These are phyloP conservation scores for Penicillium antarcticum DNA, from an alignment of 495 filamentous ascomycete species.

Conservation along the genomic window DNA sequence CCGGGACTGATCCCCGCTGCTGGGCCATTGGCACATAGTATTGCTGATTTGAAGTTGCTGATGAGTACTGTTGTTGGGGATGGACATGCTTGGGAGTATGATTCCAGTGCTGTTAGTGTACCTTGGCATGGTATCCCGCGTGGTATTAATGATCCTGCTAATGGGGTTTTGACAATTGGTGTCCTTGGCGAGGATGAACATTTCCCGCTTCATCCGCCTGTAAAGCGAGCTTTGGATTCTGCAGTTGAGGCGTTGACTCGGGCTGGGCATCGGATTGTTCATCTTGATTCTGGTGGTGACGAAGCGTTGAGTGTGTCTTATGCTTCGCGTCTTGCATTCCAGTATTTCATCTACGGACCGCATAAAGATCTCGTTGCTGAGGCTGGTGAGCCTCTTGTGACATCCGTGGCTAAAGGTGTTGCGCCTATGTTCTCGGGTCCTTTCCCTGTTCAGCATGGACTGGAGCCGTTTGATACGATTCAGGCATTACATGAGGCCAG, in stretches of 20 bases:
- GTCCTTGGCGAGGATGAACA: slow-evolving; percentile 50
- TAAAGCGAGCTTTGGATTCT: slow-evolving; percentile 43
- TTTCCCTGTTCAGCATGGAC: slow-evolving; percentile 24
- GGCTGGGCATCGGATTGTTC: slow-evolving; percentile 44
- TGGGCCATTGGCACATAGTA: slow-evolving; percentile 56
- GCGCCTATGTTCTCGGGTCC: slow-evolving; percentile 21
- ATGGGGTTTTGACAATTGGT: slow-evolving; percentile 40
- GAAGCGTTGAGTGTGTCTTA: slow-evolving; percentile 13
- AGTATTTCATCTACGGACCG: slow-evolving; percentile 30
- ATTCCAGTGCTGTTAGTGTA: slow-evolving; percentile 8
- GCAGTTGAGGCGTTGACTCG: slow-evolving; percentile 34
- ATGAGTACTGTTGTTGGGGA: slow-evolving; percentile 49
- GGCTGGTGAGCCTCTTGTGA: slow-evolving; percentile 27
- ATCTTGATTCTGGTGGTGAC: slow-evolving; percentile 13
- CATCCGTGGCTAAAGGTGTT: slow-evolving; percentile 13
- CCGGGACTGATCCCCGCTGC: slow-evolving; percentile 12
- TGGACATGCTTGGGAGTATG: slow-evolving; percentile 44
- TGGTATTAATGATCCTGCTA: background rate
- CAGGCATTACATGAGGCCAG: slow-evolving; percentile 18
- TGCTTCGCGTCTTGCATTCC: slow-evolving; percentile 18
- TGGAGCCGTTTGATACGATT: slow-evolving; percentile 15
- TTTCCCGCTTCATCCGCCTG: slow-evolving; percentile 51
- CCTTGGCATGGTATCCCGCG: slow-evolving; percentile 9
- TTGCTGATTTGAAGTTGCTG: slow-evolving; percentile 56
- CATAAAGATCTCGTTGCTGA: slow-evolving; percentile 18